phyloP scores from a whole-genome alignment of 768 basidiomycete genomes.

The Psilocybe tampanensis region DNA sequence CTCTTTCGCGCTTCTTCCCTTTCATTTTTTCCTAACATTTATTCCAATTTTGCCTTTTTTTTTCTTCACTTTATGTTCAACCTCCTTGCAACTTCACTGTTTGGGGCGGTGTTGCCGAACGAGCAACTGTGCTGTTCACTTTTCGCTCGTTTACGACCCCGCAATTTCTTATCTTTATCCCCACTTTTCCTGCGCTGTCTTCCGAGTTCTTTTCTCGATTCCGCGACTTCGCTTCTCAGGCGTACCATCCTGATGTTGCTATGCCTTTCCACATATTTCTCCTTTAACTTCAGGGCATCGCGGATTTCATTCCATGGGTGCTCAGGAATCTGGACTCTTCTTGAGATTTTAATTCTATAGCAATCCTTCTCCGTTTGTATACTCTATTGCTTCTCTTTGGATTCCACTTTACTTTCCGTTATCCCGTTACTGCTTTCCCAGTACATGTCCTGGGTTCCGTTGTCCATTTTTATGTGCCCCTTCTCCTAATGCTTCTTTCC shows the following conservation, averaged over 20 bases:
- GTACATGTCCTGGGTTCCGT: background rate
- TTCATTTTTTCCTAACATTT: background rate
- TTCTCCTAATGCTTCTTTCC: conserved; percentile 5
- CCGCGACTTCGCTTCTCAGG: conserved; percentile 3
- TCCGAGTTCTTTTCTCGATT: conserved; percentile 7
- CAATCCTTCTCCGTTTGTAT: background rate
- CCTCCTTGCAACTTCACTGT: background rate
- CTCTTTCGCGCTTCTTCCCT: background rate
- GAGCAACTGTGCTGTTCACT: background rate
- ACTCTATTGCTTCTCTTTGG: background rate
- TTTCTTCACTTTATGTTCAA: background rate
- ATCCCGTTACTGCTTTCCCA: conserved; percentile 4
- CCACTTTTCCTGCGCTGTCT: conserved; percentile 6
- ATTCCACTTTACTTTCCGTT: background rate
- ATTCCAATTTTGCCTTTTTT: background rate
- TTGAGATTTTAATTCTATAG: background rate
- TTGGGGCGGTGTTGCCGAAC: background rate
- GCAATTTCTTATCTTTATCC: conserved; percentile 3
- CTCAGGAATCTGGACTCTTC: conserved; percentile 4
- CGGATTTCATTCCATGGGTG: conserved; percentile 2
- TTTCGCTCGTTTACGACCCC: background rate
- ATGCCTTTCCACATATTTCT: conserved; percentile 5
- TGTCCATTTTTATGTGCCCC: background rate
- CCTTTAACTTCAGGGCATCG: conserved; percentile 4
- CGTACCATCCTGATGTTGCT: background rate